phyloP scores from a whole-genome alignment of 2,329 filamentous ascomycete genomes.

The Exophiala bonariae region DNA sequence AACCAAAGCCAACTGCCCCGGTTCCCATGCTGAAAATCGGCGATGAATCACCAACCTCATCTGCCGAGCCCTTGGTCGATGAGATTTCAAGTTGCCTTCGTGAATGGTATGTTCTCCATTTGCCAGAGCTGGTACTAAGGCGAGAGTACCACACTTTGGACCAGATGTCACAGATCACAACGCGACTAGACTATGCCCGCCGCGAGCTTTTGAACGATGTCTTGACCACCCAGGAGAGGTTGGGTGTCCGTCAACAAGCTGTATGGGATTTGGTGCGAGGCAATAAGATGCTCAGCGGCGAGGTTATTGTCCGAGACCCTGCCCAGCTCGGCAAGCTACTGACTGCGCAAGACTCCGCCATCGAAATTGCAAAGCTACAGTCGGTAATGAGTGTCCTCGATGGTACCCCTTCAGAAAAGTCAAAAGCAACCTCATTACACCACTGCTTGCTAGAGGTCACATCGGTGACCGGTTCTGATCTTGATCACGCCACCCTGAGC shows the following conservation, averaged over 20 bases:
- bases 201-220: conserved; percentile 94
- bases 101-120: conserved; percentile 97
- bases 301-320: conserved; percentile 93
- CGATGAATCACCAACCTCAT: conserved; percentile 89
- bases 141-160: conserved; percentile 80
- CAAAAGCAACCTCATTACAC: conserved; percentile 69
- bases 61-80: conserved; percentile 87
- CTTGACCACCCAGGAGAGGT: conserved; percentile 80
- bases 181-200: conserved; percentile 78
- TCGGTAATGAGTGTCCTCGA: conserved; percentile 94
- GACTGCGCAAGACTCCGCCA: conserved; percentile 88
- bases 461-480: conserved; percentile 73
- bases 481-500: conserved; percentile 73
- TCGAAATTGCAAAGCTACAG: conserved; percentile 87
- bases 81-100: conserved; percentile 95
- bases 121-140: conserved; percentile 85
- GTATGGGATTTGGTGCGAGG: conserved; percentile 94
- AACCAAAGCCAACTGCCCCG: conserved; percentile 76
- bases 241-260: conserved; percentile 77
- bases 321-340: conserved; percentile 78
- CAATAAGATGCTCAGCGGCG: conserved; percentile 90
- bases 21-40: conserved; percentile 98
- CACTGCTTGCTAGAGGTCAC: conserved; percentile 72
- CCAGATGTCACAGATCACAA: conserved; percentile 75
- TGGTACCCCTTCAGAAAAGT: conserved; percentile 67